These are phyloP conservation scores for Tarenaya hassleriana DNA, from an alignment of 345 rosid genomes.

Conservation along the genomic window DNA sequence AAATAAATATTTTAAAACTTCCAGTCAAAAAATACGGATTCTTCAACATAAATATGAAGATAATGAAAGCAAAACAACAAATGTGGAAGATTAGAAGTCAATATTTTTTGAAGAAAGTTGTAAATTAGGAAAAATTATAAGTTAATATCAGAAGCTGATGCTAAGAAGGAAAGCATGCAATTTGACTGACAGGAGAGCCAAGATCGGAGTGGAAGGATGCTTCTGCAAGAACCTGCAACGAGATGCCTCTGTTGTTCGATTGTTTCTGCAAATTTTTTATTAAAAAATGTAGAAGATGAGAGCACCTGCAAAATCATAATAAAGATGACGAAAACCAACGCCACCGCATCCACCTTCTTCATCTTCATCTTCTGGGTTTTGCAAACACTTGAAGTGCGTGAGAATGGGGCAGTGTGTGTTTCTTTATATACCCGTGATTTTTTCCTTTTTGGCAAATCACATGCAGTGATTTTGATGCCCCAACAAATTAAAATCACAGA, in stretches of 20 bases:
- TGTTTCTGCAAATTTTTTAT: background rate
- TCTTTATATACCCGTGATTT: constrained; percentile 25
- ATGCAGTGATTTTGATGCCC: constrained; percentile 27
- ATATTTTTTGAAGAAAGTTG: no score
- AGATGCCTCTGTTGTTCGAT: background rate
- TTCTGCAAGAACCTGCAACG: constrained; percentile 24
- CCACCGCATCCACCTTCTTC: constrained; percentile 18
- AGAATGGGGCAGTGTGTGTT: constrained; percentile 8
- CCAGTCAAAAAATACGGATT: no score
- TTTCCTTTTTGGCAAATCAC: constrained; percentile 12
- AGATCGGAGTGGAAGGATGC: constrained; percentile 15
- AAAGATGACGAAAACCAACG: constrained; percentile 21
- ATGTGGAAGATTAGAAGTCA: no score
- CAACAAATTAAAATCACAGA: constrained; percentile 27
- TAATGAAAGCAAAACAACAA: no score
- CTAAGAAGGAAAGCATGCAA: no score
- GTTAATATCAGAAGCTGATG: no score
- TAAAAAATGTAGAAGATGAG: constrained; percentile 10
- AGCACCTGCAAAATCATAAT: constrained; percentile 23
- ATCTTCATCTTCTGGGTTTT: constrained; percentile 9
- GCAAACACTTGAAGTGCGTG: constrained; percentile 15
- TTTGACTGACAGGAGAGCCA: no score
- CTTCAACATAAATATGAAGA: no score
- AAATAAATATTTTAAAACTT: no score
- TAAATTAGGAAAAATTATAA: no score